A percentile compares a stretch with the other conserved stretches of the same genome.
Evolutionary conservation across 441 rosid genomes (phyloP).

Genomic region (Theobroma grandiflorum): DNA sequence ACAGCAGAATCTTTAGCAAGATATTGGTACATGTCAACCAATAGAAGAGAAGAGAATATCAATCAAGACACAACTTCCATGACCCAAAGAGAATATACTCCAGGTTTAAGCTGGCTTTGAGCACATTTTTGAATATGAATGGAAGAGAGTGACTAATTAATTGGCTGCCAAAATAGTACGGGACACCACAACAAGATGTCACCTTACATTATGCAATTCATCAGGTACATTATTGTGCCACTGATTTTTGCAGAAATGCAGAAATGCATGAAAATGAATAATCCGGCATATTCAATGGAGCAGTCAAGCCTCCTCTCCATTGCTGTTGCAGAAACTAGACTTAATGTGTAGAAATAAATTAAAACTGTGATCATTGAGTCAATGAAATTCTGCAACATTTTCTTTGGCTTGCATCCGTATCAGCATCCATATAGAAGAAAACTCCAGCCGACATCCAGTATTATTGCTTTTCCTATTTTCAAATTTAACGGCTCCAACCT

Average conservation of each 20-base stretch:
- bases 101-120: not conserved
- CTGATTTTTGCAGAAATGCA: not conserved
- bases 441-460: not conserved
- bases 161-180: not conserved
- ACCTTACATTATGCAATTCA: not conserved
- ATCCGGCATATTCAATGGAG: not conserved
- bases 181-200: not conserved
- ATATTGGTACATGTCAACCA: not conserved
- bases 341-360: not conserved
- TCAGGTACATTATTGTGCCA: conserved; percentile 7
- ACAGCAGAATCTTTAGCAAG: not conserved
- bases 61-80: not conserved
- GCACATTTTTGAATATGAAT: not conserved
- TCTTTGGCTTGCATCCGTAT: conserved; percentile 11
- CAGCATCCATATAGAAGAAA: conserved; percentile 14
- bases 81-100: not conserved
- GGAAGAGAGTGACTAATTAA: not conserved
- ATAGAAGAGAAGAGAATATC: not conserved
- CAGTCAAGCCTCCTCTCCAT: not conserved
- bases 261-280: not conserved
- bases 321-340: not conserved
- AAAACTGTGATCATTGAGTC: not conserved
- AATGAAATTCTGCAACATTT: not conserved
- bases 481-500: conserved; percentile 5
- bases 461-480: not conserved